Evolutionary conservation across 306 rosid genomes (phyloP).

Genomic region (Cotoneaster glaucophyllus): DNA sequence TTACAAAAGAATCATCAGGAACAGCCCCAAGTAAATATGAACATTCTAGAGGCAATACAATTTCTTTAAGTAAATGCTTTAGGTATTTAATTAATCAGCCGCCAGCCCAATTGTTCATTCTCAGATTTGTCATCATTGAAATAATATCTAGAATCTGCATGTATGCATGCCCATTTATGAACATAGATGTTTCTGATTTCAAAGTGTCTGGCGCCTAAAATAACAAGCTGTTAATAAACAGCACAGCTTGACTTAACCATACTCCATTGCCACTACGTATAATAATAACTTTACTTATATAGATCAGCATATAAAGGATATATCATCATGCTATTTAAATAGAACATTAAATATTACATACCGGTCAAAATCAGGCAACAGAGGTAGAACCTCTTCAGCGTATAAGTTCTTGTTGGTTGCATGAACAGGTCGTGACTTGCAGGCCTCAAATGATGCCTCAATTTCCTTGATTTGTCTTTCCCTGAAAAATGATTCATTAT

Average conservation of each 20-base stretch:
- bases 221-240: neutral
- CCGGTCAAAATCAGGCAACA: slow-evolving; percentile 87
- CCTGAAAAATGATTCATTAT: slow-evolving; percentile 37
- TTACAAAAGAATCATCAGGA: slow-evolving; percentile 19
- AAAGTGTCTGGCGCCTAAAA: neutral
- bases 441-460: slow-evolving; percentile 97
- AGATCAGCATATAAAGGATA: neutral
- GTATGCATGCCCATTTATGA: neutral
- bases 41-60: neutral
- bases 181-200: neutral
- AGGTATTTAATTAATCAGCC: neutral
- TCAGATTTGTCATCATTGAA: neutral
- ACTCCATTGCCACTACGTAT: neutral
- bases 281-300: neutral
- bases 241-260: neutral
- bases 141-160: neutral
- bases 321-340: neutral
- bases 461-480: slow-evolving; percentile 93
- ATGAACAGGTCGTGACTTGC: slow-evolving; percentile 85
- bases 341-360: slow-evolving; percentile 19
- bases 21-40: slow-evolving; percentile 9
- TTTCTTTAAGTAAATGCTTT: neutral
- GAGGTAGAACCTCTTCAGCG: slow-evolving; percentile 90
- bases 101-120: neutral
- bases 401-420: slow-evolving; percentile 79